Percentiles rank a stretch among this genome's conserved stretches.
Conservation (phyloP, 192 early-diverging fungal genomes). For the Lobosporangium transversale region DNA sequence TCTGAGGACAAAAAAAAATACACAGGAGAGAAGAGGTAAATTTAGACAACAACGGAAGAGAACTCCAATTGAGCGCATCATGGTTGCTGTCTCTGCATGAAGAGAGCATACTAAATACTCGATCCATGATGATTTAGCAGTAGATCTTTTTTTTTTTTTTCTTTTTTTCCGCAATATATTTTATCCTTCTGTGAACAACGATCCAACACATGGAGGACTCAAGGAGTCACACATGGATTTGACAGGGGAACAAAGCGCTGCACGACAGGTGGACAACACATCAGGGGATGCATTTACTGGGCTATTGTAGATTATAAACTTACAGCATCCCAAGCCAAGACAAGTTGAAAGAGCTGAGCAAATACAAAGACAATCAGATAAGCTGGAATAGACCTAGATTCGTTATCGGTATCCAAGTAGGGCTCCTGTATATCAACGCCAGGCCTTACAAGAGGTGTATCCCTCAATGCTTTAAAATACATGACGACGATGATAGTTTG, state of each 20-base stretch:
- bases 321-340: conserved; percentile 76
- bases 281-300: no score
- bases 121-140: neutral
- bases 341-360: conserved; percentile 73
- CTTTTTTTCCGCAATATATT: neutral
- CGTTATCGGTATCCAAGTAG: conserved; percentile 26
- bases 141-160: neutral
- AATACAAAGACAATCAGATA: conserved; percentile 80
- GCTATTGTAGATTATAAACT: no score
- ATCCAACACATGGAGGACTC: no score
- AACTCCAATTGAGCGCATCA: no score
- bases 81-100: no score
- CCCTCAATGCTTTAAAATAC: conserved; percentile 28
- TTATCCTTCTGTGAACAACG: neutral
- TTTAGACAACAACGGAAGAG: no score
- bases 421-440: neutral
- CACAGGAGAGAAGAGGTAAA: no score
- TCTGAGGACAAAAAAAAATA: conserved; percentile 4
- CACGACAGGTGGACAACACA: no score
- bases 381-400: conserved; percentile 63
- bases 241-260: no score
- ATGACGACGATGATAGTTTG: conserved; percentile 40
- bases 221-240: no score
- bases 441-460: conserved; percentile 11
- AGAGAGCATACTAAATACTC: no score